Conservation (phyloP, 805 yeast genomes). For the Candida lessepsii region DNA sequence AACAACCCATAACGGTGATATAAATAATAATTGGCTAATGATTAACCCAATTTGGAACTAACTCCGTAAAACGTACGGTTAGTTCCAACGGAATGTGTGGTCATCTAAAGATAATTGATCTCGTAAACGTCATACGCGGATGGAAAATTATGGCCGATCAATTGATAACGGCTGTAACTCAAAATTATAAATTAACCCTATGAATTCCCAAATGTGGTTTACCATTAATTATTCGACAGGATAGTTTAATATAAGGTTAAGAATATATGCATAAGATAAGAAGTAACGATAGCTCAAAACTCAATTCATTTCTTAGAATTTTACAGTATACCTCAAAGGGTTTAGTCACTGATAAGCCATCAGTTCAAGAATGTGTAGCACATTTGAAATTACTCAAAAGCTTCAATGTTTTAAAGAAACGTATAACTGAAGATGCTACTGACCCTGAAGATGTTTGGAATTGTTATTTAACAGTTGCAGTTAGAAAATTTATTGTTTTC, state of each 20-base stretch:
- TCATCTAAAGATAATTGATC: too few relatives aligned
- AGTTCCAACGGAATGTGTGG: too few relatives aligned
- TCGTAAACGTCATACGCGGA: too few relatives aligned
- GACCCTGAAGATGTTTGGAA: slow-evolving; percentile 19
- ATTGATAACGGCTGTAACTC: too few relatives aligned
- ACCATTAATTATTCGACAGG: too few relatives aligned
- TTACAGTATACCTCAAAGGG: background rate
- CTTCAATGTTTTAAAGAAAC: slow-evolving; percentile 19
- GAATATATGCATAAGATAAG: background rate
- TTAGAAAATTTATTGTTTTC: slow-evolving; percentile 21
- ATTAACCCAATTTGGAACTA: too few relatives aligned
- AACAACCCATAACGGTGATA: too few relatives aligned
- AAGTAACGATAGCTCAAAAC: background rate
- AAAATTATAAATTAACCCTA: too few relatives aligned
- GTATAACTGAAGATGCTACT: slow-evolving; percentile 1
- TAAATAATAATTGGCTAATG: background rate
- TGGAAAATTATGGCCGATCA: too few relatives aligned
- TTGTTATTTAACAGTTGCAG: slow-evolving; percentile 22
- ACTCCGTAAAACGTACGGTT: too few relatives aligned
- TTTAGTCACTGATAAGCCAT: slow-evolving; percentile 7
- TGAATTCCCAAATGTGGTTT: too few relatives aligned
- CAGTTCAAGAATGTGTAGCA: slow-evolving; percentile 16
- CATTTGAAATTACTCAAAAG: slow-evolving; percentile 25
- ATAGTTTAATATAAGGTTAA: background rate
- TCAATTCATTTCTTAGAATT: slow-evolving; percentile 2